A percentile compares a stretch with the other conserved stretches of the same genome.
phyloP scores from a whole-genome alignment of 1,284 basidiomycete species.

The Moesziomyces sp. region DNA sequence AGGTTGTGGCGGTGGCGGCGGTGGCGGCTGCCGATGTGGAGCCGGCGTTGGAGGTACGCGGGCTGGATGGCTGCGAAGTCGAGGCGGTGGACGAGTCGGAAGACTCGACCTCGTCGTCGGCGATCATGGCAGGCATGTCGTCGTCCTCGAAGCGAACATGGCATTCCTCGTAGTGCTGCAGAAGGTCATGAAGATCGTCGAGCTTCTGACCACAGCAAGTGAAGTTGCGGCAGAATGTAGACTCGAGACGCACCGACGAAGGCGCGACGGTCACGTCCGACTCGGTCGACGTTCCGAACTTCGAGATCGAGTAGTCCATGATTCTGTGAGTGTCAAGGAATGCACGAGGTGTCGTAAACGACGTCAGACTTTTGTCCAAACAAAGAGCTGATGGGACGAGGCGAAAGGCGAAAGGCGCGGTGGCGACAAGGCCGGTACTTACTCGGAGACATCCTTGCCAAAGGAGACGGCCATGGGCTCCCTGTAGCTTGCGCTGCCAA shows the following conservation, averaged over 20 bases:
- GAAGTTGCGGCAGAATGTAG: slow-evolving; percentile 67
- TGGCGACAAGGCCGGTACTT: slow-evolving; percentile 23
- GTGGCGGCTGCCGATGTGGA: slow-evolving; percentile 24
- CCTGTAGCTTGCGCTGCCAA: slow-evolving; percentile 57
- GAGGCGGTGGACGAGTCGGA: slow-evolving; percentile 53
- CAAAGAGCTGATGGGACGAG: background rate
- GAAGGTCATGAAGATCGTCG: slow-evolving; percentile 65
- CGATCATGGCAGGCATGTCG: slow-evolving; percentile 59
- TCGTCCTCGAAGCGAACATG: slow-evolving; percentile 67
- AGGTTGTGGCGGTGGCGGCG: slow-evolving; percentile 23
- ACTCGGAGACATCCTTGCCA: slow-evolving; percentile 65
- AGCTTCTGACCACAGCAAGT: slow-evolving; percentile 65
- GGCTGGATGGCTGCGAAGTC: slow-evolving; percentile 57
- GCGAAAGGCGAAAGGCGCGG: background rate
- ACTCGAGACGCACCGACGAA: slow-evolving; percentile 62
- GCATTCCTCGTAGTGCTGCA: slow-evolving; percentile 67
- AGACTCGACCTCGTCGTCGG: slow-evolving; percentile 59
- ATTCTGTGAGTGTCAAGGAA: slow-evolving; percentile 34
- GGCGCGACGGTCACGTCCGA: slow-evolving; percentile 64
- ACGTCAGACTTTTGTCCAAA: background rate
- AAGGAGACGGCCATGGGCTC: slow-evolving; percentile 64
- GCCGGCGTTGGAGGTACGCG: slow-evolving; percentile 44
- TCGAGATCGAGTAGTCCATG: slow-evolving; percentile 64
- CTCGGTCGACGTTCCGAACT: slow-evolving; percentile 61
- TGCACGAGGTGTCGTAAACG: background rate